Conservation (phyloP, 805 yeast species). For the Candida pseudofarinosa region DNA sequence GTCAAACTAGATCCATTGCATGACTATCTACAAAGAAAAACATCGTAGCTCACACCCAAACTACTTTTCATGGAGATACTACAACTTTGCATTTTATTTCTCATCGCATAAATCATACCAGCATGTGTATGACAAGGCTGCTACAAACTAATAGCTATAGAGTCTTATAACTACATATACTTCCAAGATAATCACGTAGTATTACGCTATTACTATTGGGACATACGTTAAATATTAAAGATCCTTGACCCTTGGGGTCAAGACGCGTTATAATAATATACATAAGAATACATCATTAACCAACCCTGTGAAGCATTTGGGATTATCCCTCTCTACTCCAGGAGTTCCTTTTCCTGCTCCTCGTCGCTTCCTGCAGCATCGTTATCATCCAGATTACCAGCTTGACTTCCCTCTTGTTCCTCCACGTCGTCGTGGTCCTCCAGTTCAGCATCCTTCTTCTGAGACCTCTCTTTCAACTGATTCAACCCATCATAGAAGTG, state of each 20-base stretch:
- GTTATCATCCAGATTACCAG: neutral
- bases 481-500: constrained; percentile 56
- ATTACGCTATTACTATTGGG: no score
- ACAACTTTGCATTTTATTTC: neutral
- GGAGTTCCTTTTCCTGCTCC: neutral
- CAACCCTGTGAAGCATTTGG: no score
- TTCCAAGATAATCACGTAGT: no score
- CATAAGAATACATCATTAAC: no score
- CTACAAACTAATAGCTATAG: neutral
- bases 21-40: constrained; percentile 8
- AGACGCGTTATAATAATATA: no score
- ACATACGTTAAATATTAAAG: no score
- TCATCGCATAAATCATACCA: neutral
- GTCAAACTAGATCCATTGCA: constrained; percentile 22
- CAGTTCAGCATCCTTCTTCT: constrained; percentile 1
- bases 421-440: constrained; percentile 12
- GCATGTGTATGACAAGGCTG: neutral
- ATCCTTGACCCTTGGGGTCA: no score
- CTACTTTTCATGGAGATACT: neutral
- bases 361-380: neutral
- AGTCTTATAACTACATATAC: no score
- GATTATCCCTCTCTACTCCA: no score
- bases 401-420: constrained; percentile 4
- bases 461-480: constrained; percentile 13
- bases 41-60: neutral